Base-by-base conservation (phyloP, 2,329 filamentous ascomycete genomes). In the Colletotrichum aenigma region DNA sequence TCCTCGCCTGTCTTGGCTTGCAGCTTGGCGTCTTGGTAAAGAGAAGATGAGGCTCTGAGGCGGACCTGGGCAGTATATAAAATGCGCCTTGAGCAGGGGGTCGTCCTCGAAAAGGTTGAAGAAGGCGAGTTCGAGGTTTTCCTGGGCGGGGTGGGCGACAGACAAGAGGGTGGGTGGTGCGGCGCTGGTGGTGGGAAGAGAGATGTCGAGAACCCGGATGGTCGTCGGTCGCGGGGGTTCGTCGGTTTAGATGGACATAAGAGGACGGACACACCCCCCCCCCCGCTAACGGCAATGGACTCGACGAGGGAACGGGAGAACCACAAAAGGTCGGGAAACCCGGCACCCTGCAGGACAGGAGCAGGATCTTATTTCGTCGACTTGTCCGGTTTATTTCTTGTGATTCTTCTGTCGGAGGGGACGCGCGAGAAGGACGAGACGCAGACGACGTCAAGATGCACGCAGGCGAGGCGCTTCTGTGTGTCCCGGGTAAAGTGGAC, bases 11-110 rank as follows among this genome's bases (percentile, higher is more conserved):
- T 74, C 74, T 76, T 64, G 74, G 74, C 64, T 76, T 36, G 65
- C 74, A 65, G 74, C 74, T 74, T 74, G 74, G 74, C 74, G 74
- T 76, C 74, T 74, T 73, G 65, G 58, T 68, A 65, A 12, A 64
- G 18, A 16, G 30, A 48, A 43, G 24, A 16, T 58, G 34, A 67
- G 70, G 64, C 70, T 68, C 58, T 8, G 8, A 43, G 43, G 65
- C 56, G 73, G 64, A 32, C 26, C 24, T 28, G 64, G 64, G 65
- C 56, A 48, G 70, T 69, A 73, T 76, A 76, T 76, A 76, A 69
- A 66, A 60, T 73, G 48, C 34, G 70, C 48, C 74, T 52, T 58
- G 56, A 26, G 24, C 64, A 75, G 43, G 73, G 43, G 34, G 0
- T 48, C n/a, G 0, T 48, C n/a, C 43, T 48, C 18, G 43, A 21